Conservation (phyloP, 2,329 filamentous ascomycete species). For the Sporothrix sp. region DNA sequence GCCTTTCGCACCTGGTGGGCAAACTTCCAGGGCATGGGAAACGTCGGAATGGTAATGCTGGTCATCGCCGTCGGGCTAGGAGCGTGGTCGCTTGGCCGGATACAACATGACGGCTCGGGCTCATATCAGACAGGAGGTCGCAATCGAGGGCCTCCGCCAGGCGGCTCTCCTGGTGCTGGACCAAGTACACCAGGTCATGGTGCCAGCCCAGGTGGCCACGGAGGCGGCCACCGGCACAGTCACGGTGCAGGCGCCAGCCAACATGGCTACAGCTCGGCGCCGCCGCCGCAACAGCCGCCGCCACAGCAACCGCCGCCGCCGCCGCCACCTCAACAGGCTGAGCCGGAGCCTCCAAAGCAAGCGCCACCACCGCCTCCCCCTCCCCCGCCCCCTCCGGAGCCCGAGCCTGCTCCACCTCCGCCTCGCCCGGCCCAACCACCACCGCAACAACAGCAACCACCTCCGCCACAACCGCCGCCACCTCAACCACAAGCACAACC, state of each 20-base stretch:
- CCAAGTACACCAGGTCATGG: conserved; percentile 14
- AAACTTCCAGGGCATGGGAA: conserved; percentile 60
- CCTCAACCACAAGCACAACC: background rate
- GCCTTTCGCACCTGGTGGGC: conserved; percentile 64
- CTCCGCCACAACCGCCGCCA: background rate
- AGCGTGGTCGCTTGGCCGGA: conserved; percentile 67
- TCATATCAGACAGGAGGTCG: background rate
- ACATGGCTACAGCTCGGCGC: conserved; percentile 22
- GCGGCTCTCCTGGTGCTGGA: conserved; percentile 16
- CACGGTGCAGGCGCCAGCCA: conserved; percentile 10
- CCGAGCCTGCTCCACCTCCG: background rate
- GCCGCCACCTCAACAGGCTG: background rate
- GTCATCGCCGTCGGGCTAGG: conserved; percentile 63
- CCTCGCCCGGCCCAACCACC: background rate
- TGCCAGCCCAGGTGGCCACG: conserved; percentile 20
- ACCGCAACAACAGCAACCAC: too few relatives aligned
- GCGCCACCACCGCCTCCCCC: background rate
- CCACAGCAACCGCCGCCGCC: background rate
- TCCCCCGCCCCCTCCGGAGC: background rate
- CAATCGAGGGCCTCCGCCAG: conserved; percentile 9
- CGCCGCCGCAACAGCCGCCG: conserved; percentile 7
- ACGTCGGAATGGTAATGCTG: conserved; percentile 62
- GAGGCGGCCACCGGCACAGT: conserved; percentile 2
- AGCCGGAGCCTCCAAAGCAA: background rate
- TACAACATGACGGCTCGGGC: conserved; percentile 39